phyloP scores from a whole-genome alignment of 768 basidiomycete species.

The Suillus spraguei region DNA sequence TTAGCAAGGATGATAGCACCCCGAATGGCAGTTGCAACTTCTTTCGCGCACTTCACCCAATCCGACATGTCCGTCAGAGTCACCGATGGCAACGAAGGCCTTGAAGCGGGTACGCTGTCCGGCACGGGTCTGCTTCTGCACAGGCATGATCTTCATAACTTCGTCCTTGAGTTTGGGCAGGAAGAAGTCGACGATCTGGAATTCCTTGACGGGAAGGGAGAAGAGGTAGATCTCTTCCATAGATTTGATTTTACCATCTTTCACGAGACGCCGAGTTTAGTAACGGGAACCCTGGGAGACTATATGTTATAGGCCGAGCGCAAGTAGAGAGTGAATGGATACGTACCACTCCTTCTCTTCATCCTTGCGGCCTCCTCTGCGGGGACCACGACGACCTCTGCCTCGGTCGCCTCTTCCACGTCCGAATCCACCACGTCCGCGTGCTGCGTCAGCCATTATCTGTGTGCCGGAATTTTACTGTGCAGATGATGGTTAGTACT shows the following conservation, averaged over 20 bases:
- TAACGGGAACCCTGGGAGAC: slow-evolving; percentile 84
- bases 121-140: slow-evolving; percentile 99
- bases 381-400: slow-evolving; percentile 73
- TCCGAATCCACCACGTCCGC: slow-evolving; percentile 91
- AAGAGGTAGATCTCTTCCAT: slow-evolving; percentile 99
- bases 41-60: slow-evolving; percentile 99
- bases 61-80: slow-evolving; percentile 98
- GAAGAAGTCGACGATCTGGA: slow-evolving; percentile 99
- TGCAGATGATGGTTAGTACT: slow-evolving; percentile 29
- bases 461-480: slow-evolving; percentile 28
- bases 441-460: slow-evolving; percentile 86
- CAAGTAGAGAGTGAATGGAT: slow-evolving; percentile 3
- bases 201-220: slow-evolving; percentile 99
- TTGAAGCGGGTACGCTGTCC: slow-evolving; percentile 99
- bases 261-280: slow-evolving; percentile 99
- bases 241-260: slow-evolving; percentile 99
- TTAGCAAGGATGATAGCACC: slow-evolving; percentile 99
- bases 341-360: slow-evolving; percentile 99
- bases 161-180: slow-evolving; percentile 99
- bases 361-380: slow-evolving; percentile 97
- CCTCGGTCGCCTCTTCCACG: slow-evolving; percentile 77
- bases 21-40: slow-evolving; percentile 99
- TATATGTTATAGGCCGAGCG: slow-evolving; percentile 13
- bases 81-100: slow-evolving; percentile 99
- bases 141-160: slow-evolving; percentile 99